phyloP scores from a whole-genome alignment of 2,329 filamentous ascomycete species.

The Xylariaceae sp. region DNA sequence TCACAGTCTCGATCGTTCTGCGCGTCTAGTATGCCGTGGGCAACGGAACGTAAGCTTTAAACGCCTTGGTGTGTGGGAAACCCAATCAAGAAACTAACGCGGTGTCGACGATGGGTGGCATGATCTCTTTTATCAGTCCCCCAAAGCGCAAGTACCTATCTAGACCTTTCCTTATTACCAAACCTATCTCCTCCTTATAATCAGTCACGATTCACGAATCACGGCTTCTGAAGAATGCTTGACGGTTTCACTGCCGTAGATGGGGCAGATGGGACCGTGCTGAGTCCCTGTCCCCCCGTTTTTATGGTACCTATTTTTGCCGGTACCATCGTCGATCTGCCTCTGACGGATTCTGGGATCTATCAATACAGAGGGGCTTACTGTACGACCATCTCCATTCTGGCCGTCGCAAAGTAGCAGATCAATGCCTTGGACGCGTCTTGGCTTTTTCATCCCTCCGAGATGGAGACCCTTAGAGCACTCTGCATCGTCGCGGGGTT shows the following conservation, averaged over 20 bases:
- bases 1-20: slow-evolving; percentile 22
- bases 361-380: background rate
- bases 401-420: slow-evolving; percentile 17
- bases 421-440: slow-evolving; percentile 20
- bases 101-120: slow-evolving; percentile 8
- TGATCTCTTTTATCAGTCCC: too few species aligned
- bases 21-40: background rate
- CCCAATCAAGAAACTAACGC: background rate
- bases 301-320: slow-evolving; percentile 10
- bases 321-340: slow-evolving; percentile 16
- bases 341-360: background rate
- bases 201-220: background rate
- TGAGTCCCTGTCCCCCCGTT: background rate
- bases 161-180: too few species aligned
- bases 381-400: background rate
- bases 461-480: background rate
- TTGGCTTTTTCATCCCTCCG: slow-evolving; percentile 15
- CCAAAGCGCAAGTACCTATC: too few species aligned
- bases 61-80: slow-evolving; percentile 2
- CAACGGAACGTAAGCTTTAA: slow-evolving; percentile 4
- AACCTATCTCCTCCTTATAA: too few species aligned
- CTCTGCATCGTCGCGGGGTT: slow-evolving; percentile 18
- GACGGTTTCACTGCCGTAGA: slow-evolving; percentile 17
- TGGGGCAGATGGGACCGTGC: slow-evolving; percentile 4
- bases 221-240: background rate